Evolutionary conservation across 2,329 filamentous ascomycete species (phyloP).

Genomic region (Cercospora canescens): DNA sequence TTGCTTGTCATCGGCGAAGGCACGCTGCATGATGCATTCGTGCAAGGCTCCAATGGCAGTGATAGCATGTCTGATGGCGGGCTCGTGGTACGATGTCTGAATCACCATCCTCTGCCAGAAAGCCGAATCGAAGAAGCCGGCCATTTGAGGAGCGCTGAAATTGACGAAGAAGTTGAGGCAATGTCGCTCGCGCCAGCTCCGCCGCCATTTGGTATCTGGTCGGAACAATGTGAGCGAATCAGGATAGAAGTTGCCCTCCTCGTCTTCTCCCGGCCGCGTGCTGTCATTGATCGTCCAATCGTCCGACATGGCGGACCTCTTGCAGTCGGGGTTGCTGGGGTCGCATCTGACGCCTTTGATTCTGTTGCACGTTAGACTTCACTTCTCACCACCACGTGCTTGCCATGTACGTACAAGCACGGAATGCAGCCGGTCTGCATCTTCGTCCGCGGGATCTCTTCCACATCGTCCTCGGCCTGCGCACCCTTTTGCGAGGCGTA

Average conservation of each 20-base stretch:
- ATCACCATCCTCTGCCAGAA: constrained; percentile 38
- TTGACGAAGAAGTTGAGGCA: constrained; percentile 37
- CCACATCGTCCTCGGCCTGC: constrained; percentile 17
- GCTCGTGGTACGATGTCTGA: constrained; percentile 35
- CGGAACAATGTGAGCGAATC: constrained; percentile 24
- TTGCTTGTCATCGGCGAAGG: constrained; percentile 32
- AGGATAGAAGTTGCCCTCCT: constrained; percentile 9
- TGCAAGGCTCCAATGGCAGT: constrained; percentile 36
- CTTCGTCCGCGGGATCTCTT: constrained; percentile 24
- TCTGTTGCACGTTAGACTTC: constrained; percentile 13
- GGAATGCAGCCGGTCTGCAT: constrained; percentile 37
- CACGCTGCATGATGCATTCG: constrained; percentile 36
- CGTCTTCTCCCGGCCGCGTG: constrained; percentile 17
- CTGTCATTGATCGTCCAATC: constrained; percentile 33
- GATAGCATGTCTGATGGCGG: constrained; percentile 36
- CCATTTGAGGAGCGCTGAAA: constrained; percentile 41
- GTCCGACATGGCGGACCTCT: constrained; percentile 27
- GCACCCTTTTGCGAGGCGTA: constrained; percentile 19
- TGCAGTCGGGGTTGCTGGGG: constrained; percentile 30
- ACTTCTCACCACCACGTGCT: neutral
- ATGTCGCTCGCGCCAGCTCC: constrained; percentile 35
- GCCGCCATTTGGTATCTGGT: constrained; percentile 33
- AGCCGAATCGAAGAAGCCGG: constrained; percentile 35
- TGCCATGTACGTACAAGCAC: constrained; percentile 31
- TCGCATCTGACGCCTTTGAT: constrained; percentile 33